phyloP scores from a whole-genome alignment of 768 basidiomycete genomes.

The Suillus alpinus region DNA sequence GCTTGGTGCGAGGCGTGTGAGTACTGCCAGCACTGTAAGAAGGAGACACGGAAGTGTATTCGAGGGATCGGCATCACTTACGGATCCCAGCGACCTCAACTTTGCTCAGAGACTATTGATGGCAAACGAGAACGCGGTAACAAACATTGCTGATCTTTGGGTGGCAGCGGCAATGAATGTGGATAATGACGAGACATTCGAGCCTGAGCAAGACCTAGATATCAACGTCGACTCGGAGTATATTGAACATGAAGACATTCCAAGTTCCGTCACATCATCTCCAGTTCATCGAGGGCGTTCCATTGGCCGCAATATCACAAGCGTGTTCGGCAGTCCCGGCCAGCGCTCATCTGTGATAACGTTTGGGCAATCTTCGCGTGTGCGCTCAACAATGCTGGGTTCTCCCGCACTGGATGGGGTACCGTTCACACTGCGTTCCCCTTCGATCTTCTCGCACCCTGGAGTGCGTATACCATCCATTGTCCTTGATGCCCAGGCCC shows the following conservation, averaged over 20 bases:
- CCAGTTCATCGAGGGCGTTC: constrained; percentile 16
- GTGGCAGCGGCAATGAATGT: constrained; percentile 95
- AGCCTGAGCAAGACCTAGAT: constrained; percentile 21
- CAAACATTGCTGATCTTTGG: constrained; percentile 95
- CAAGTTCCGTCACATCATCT: constrained; percentile 10
- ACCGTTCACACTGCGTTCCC: constrained; percentile 47
- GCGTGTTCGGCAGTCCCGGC: constrained; percentile 13
- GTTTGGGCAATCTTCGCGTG: constrained; percentile 23
- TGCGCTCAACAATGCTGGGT: constrained; percentile 29
- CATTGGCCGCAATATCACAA: constrained; percentile 9
- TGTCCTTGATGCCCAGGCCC: constrained; percentile 69
- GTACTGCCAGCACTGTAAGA: constrained; percentile 49
- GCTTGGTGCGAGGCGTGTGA: constrained; percentile 47
- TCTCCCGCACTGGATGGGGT: constrained; percentile 32
- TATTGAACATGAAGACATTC: constrained; percentile 29
- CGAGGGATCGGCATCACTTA: constrained; percentile 41
- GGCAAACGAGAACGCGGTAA: constrained; percentile 94
- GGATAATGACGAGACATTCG: constrained; percentile 68
- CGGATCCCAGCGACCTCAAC: constrained; percentile 58
- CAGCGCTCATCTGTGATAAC: constrained; percentile 23
- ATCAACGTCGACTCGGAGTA: constrained; percentile 49
- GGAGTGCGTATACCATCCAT: constrained; percentile 80
- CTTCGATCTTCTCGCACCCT: constrained; percentile 80
- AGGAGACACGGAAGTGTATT: constrained; percentile 48
- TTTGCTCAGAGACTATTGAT: constrained; percentile 86